Conservation (phyloP, 176 grass and related monocot genomes). For the Coix lacrymajobi region DNA sequence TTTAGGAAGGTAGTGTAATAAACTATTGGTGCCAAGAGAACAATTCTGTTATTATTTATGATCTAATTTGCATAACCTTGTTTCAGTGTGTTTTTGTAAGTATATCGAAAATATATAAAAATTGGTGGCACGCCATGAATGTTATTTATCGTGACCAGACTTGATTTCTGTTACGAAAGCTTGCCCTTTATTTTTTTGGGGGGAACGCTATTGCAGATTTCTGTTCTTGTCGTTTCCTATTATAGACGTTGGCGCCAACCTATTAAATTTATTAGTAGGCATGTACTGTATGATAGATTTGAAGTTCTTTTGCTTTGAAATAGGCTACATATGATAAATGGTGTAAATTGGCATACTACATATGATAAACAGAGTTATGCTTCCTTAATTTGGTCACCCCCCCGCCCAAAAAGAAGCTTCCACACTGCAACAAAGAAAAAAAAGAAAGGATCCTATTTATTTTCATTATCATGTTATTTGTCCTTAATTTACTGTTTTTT, state of each 20-base stretch:
- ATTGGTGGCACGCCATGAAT: background rate
- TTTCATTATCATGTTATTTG: background rate
- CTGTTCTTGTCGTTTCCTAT: background rate
- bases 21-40: constrained; percentile 5
- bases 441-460: background rate
- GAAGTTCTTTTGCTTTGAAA: background rate
- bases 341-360: background rate
- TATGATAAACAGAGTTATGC: background rate
- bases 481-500: constrained; percentile 15
- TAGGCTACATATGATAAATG: background rate
- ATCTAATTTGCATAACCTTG: constrained; percentile 1
- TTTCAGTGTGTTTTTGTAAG: background rate
- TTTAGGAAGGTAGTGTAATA: constrained; percentile 45
- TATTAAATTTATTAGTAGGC: constrained; percentile 3
- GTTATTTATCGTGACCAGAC: background rate
- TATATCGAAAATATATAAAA: constrained; percentile 8
- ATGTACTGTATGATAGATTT: background rate
- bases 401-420: background rate
- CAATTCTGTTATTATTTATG: background rate
- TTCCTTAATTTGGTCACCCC: background rate
- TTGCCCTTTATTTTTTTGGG: background rate
- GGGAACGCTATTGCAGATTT: background rate
- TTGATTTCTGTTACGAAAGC: background rate
- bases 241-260: background rate
- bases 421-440: background rate